phyloP scores from a whole-genome alignment of 2,329 filamentous ascomycete genomes.

The Colletotrichum orbiculare region DNA sequence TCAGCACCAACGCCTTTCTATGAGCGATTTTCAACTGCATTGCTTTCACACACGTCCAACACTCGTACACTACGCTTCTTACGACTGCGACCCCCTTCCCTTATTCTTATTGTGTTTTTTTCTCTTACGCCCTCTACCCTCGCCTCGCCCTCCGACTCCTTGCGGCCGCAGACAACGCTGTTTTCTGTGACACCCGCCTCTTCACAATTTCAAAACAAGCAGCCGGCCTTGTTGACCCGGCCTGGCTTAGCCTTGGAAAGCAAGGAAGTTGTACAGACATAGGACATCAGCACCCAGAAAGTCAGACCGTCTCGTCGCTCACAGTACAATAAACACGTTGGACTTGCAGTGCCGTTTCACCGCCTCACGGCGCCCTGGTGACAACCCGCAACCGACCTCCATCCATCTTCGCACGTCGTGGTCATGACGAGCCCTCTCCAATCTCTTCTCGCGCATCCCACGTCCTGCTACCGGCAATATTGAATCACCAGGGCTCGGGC shows the following conservation, averaged over 20 bases:
- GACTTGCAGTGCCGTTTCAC: slow-evolving; percentile 25
- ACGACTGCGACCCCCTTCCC: too few species aligned
- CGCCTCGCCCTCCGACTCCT: not conserved
- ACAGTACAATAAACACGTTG: slow-evolving; percentile 34
- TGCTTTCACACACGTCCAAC: not conserved
- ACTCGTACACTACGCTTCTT: too few species aligned
- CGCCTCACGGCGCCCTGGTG: slow-evolving; percentile 25
- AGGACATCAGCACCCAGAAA: not conserved
- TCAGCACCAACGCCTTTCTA: slow-evolving; percentile 9
- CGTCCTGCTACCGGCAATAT: not conserved
- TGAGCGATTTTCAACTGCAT: slow-evolving; percentile 36
- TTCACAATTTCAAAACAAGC: slow-evolving; percentile 29
- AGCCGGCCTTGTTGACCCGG: slow-evolving; percentile 18
- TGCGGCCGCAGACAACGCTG: slow-evolving; percentile 33
- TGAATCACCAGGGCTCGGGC: not conserved
- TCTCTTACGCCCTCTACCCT: not conserved
- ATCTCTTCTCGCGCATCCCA: not conserved
- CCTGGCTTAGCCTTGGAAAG: slow-evolving; percentile 23
- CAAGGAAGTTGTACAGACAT: not conserved
- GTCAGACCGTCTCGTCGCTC: slow-evolving; percentile 5
- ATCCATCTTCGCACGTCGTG: slow-evolving; percentile 35
- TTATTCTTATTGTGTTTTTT: not conserved
- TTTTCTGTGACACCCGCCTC: slow-evolving; percentile 27
- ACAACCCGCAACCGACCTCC: slow-evolving; percentile 22
- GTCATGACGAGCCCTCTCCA: not conserved